These are phyloP conservation scores for Ustilago curta DNA, from an alignment of 1,284 basidiomycete genomes.

Conservation along the genomic window DNA sequence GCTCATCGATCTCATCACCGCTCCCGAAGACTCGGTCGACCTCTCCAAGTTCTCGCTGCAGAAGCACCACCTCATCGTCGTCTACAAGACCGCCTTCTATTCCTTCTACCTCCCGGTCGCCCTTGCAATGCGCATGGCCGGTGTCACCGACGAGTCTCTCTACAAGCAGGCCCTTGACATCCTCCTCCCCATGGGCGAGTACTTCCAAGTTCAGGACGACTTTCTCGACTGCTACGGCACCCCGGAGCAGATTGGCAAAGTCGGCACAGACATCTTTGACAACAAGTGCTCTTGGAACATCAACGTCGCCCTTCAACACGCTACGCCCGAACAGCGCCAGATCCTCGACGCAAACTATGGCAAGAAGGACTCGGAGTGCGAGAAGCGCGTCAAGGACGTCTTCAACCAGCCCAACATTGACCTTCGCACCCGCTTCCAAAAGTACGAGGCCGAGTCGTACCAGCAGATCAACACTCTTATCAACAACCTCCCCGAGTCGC, in stretches of 20 bases:
- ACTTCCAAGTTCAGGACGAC: conserved; percentile 99
- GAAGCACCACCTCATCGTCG: conserved; percentile 92
- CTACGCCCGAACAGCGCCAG: conserved; percentile 76
- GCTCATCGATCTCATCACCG: conserved; percentile 93
- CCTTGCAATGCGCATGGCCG: conserved; percentile 84
- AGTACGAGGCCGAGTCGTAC: conserved; percentile 84
- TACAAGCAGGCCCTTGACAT: conserved; percentile 86
- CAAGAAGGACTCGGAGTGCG: conserved; percentile 77
- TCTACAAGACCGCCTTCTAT: conserved; percentile 98
- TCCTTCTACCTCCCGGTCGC: conserved; percentile 99
- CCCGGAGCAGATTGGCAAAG: conserved; percentile 93
- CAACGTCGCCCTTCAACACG: conserved; percentile 82
- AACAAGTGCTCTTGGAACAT: conserved; percentile 99
- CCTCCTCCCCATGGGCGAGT: conserved; percentile 92
- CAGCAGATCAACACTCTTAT: conserved; percentile 69
- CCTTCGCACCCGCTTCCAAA: conserved; percentile 74
- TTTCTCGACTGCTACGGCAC: conserved; percentile 92
- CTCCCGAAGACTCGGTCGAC: conserved; percentile 89
- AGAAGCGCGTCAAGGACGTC: conserved; percentile 81
- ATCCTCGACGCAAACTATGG: conserved; percentile 84
- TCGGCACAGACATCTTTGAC: conserved; percentile 97
- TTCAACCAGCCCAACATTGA: conserved; percentile 81
- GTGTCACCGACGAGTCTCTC: conserved; percentile 78
- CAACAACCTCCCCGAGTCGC: conserved; percentile 58
- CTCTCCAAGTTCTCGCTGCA: conserved; percentile 83